Conservation (phyloP, 1,284 basidiomycete genomes). For the Mycena sp. region DNA sequence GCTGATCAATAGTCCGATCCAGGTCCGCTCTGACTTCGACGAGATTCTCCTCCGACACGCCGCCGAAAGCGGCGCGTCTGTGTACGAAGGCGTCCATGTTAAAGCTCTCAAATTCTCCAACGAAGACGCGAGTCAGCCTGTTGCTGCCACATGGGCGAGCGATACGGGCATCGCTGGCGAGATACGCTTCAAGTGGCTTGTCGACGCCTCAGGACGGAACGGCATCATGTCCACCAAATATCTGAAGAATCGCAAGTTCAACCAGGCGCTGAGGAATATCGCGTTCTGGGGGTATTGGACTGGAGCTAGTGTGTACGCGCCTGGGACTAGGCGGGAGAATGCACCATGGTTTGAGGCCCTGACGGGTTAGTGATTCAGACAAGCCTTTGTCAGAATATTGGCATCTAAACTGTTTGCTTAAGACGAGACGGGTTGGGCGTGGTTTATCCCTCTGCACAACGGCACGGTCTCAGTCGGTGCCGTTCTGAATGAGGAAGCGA, state of each 20-base stretch:
- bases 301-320: slow-evolving; percentile 44
- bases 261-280: slow-evolving; percentile 50
- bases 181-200: slow-evolving; percentile 56
- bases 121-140: slow-evolving; percentile 44
- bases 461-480: slow-evolving; percentile 47
- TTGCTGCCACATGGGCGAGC: slow-evolving; percentile 36
- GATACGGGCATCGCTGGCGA: slow-evolving; percentile 36
- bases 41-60: slow-evolving; percentile 46
- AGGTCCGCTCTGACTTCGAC: slow-evolving; percentile 49
- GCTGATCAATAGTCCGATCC: background rate
- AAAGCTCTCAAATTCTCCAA: slow-evolving; percentile 45
- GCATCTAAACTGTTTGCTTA: background rate
- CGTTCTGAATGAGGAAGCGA: slow-evolving; percentile 41
- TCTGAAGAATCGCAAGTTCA: slow-evolving; percentile 18
- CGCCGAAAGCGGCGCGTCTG: slow-evolving; percentile 44
- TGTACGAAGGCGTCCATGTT: slow-evolving; percentile 51
- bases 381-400: background rate
- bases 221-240: slow-evolving; percentile 52
- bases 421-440: slow-evolving; percentile 52
- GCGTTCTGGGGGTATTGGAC: slow-evolving; percentile 64
- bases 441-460: slow-evolving; percentile 54
- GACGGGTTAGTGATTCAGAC: slow-evolving; percentile 38
- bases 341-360: slow-evolving; percentile 53
- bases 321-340: slow-evolving; percentile 45
- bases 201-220: slow-evolving; percentile 59